phyloP scores from a whole-genome alignment of 805 yeast genomes.

The Maudiozyma turicensis region DNA sequence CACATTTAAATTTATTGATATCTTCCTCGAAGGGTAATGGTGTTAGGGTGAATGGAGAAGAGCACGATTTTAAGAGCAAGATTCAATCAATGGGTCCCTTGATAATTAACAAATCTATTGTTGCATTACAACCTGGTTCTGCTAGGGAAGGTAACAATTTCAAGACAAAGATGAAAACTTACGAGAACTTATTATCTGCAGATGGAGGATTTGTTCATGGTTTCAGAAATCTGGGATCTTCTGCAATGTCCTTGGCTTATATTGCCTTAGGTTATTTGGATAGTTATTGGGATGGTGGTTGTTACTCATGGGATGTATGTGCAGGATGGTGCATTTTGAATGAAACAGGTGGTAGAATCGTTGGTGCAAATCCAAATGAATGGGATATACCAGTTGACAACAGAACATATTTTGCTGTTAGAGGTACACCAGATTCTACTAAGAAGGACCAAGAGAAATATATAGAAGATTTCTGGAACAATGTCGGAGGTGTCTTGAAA shows the following conservation, averaged over 20 bases:
- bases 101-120: slow-evolving; percentile 75
- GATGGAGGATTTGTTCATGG: slow-evolving; percentile 90
- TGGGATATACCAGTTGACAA: slow-evolving; percentile 43
- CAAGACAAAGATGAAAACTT: slow-evolving; percentile 72
- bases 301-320: slow-evolving; percentile 63
- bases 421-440: slow-evolving; percentile 33
- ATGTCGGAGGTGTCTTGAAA: slow-evolving; percentile 38
- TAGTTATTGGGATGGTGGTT: slow-evolving; percentile 62
- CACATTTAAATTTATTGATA: slow-evolving; percentile 43
- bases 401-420: slow-evolving; percentile 45
- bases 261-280: slow-evolving; percentile 53
- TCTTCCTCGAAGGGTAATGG: slow-evolving; percentile 48
- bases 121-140: slow-evolving; percentile 83
- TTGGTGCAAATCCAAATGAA: slow-evolving; percentile 43
- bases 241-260: slow-evolving; percentile 52
- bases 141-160: slow-evolving; percentile 82
- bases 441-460: slow-evolving; percentile 34
- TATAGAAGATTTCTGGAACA: slow-evolving; percentile 43
- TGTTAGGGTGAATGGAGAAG: slow-evolving; percentile 39
- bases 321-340: slow-evolving; percentile 57
- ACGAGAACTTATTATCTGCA: slow-evolving; percentile 69
- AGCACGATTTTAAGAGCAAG: slow-evolving; percentile 49
- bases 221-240: slow-evolving; percentile 52
- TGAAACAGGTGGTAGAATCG: slow-evolving; percentile 52
- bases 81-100: slow-evolving; percentile 73